Base-by-base conservation (phyloP, 2,329 filamentous ascomycete species). In the Cordyceps javanica region DNA sequence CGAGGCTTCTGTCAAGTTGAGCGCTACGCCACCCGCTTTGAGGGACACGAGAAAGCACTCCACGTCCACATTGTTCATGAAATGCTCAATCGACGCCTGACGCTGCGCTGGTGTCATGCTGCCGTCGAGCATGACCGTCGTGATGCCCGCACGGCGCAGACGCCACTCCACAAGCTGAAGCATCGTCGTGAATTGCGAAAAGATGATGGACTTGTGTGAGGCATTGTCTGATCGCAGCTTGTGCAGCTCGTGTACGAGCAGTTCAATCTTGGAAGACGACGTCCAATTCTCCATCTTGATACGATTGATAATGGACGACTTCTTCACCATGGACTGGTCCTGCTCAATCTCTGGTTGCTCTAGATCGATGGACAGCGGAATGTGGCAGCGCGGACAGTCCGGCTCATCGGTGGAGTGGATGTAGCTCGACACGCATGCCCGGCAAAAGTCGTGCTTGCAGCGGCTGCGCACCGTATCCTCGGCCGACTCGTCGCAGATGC, bases 271-370 rank as follows among this genome's bases (percentile, higher is more conserved):
- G 61, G 92, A 97, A 1, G 91, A 97, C 0, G 91, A 96, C 0
- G 91, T 96, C 94, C 94, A 99, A 67, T 97, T 90, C 70, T 96
- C 90, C 92, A 97, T 97, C 73, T 93, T 91, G 75, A 99, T 97
- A 57, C 94, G 89, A 71, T 97, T 97, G 78, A 97, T 95, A 71
- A 99, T 99, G 1, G 91, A 96, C 14, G 86, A 92, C 74, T 97
- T 97, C 81, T 96, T 97, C 60, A 96, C 86, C 7, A 86, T 75
- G 2, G 85, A 81, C 70, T 93, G 89, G 61, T 97, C 90, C 72
- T 97, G 92, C 72, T 96, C 92, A 55, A 97, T 92, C 64, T 96
- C 92, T 0, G 92, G 91, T 73, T 97, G 92, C 69, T 97, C 93
- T 39, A 97, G 85, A 71, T 99, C 94, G 64, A 99, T 96, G 0